phyloP scores from a whole-genome alignment of 2,329 filamentous ascomycete species.

The Teratosphaeria nubilosa region DNA sequence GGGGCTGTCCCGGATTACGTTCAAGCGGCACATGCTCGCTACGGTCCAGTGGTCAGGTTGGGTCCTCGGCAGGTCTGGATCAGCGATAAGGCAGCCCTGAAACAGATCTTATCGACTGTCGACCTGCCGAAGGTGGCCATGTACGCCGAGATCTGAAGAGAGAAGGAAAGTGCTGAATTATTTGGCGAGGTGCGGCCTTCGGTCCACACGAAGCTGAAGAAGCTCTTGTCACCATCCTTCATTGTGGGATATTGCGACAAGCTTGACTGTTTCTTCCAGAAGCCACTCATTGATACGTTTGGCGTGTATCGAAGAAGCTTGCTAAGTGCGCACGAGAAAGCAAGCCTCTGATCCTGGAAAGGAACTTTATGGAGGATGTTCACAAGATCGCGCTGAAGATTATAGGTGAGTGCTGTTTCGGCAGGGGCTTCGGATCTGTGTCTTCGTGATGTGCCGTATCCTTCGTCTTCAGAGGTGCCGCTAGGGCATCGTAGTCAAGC shows the following conservation, averaged over 20 bases:
- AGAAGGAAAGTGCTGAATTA: background rate
- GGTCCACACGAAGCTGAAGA: background rate
- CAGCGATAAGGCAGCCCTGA: background rate
- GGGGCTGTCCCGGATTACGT: background rate
- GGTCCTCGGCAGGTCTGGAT: background rate
- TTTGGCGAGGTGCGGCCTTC: background rate
- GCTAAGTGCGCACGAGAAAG: background rate
- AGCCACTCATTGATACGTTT: background rate
- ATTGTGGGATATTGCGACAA: background rate
- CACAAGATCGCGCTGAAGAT: background rate
- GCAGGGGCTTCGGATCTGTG: background rate
- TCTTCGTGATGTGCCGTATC: background rate
- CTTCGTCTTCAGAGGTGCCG: background rate
- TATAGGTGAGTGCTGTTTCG: background rate
- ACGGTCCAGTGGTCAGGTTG: background rate
- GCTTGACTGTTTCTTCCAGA: background rate
- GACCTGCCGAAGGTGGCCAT: background rate
- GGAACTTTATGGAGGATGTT: background rate
- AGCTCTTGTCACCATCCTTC: background rate
- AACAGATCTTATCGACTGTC: background rate
- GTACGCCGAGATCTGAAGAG: background rate
- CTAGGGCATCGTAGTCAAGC: background rate
- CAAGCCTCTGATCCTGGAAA: background rate
- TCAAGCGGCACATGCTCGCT: background rate
- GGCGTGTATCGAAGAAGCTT: background rate